Conservation (phyloP, 192 early-diverging fungal species). For the Gonapodya sp. region DNA sequence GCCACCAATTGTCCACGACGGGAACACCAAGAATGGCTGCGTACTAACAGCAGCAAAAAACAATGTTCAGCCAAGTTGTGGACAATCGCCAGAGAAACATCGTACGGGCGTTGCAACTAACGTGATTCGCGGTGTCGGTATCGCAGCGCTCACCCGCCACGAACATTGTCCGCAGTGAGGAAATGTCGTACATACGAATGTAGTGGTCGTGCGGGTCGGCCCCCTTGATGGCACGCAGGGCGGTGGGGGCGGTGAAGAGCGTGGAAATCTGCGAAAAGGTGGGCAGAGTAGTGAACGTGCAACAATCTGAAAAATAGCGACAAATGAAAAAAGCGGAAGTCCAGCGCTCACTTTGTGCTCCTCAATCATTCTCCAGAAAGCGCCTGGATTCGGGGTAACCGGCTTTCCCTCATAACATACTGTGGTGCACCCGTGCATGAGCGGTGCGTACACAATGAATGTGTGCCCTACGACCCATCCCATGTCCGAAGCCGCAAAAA, state of each 20-base stretch:
- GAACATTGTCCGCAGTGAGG: conserved; percentile 52
- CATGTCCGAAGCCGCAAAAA: conserved; percentile 76
- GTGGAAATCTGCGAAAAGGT: conserved; percentile 28
- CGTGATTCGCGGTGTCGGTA: conserved; percentile 48
- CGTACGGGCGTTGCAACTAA: too few species aligned
- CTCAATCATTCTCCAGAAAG: conserved; percentile 67
- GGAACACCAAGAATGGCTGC: conserved; percentile 20
- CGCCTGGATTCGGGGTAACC: conserved; percentile 63
- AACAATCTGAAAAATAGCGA: not conserved
- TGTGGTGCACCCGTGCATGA: conserved; percentile 65
- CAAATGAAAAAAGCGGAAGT: not conserved
- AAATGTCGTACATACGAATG: conserved; percentile 51
- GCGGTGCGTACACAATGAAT: conserved; percentile 71
- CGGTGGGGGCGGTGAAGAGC: conserved; percentile 78
- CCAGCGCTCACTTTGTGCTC: conserved; percentile 50
- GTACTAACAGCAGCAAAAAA: too few species aligned
- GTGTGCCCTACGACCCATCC: conserved; percentile 79
- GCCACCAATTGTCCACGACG: conserved; percentile 83
- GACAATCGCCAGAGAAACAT: too few species aligned
- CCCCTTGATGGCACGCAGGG: conserved; percentile 67
- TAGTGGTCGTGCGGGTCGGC: conserved; percentile 60
- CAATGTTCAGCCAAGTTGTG: too few species aligned
- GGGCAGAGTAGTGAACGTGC: too few species aligned
- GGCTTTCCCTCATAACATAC: conserved; percentile 85
- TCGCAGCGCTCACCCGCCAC: conserved; percentile 78